Evolutionary conservation across 805 yeast genomes (phyloP).

Genomic region (Clavispora carvajalis): DNA sequence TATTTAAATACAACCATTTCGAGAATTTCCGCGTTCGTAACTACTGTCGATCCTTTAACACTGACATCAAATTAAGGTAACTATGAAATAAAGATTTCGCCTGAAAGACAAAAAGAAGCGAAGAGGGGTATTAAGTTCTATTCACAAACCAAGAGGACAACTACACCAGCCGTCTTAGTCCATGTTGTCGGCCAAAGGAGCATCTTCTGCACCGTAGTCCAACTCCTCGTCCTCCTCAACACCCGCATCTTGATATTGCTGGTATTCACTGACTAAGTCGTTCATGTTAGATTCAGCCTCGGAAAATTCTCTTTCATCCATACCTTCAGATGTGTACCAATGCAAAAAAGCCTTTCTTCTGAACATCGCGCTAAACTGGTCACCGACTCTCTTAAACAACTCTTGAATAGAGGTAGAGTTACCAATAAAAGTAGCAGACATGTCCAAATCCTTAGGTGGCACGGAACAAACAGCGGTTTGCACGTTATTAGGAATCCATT

Average conservation of each 20-base stretch:
- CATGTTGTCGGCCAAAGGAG: slow-evolving; percentile 50
- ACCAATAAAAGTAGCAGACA: slow-evolving; percentile 90
- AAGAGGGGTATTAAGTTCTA: slow-evolving; percentile 6
- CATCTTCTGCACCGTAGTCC: slow-evolving; percentile 62
- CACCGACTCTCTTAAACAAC: slow-evolving; percentile 82
- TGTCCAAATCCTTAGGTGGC: slow-evolving; percentile 78
- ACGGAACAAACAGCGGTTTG: slow-evolving; percentile 92
- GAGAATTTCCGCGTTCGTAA: neutral
- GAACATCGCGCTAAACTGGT: slow-evolving; percentile 88
- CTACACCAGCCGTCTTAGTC: slow-evolving; percentile 20
- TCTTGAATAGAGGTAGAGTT: slow-evolving; percentile 92
- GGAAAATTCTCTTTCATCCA: slow-evolving; percentile 91
- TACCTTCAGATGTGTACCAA: slow-evolving; percentile 94
- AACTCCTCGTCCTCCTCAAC: slow-evolving; percentile 72
- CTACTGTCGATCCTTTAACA: neutral
- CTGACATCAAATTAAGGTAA: slow-evolving; percentile 4
- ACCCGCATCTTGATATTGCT: slow-evolving; percentile 84
- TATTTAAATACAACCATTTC: neutral
- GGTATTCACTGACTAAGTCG: slow-evolving; percentile 82
- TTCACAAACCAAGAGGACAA: neutral
- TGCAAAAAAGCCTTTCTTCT: slow-evolving; percentile 92
- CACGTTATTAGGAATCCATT: slow-evolving; percentile 94
- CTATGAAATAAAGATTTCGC: slow-evolving; percentile 5
- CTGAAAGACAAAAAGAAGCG: neutral
- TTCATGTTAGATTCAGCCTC: slow-evolving; percentile 92